Evolutionary conservation across 2,329 filamentous ascomycete genomes (phyloP).

Genomic region (Colletotrichum sp.): DNA sequence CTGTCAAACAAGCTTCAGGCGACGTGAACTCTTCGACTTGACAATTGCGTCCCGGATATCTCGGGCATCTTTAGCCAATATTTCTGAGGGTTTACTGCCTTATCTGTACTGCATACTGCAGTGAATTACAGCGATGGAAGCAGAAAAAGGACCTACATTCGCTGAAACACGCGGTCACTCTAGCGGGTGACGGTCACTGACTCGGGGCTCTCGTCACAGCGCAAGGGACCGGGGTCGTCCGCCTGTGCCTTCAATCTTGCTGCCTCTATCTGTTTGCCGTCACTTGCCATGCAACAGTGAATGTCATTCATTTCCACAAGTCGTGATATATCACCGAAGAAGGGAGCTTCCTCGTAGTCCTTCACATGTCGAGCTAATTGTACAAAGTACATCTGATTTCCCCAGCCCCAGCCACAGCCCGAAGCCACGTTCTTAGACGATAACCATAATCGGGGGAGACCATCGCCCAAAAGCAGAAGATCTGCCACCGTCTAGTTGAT

Average conservation of each 20-base stretch:
- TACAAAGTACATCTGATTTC: neutral
- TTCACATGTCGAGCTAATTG: neutral
- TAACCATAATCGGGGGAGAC: neutral
- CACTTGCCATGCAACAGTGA: neutral
- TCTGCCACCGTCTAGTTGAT: neutral
- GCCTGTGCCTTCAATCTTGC: neutral
- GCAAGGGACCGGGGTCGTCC: neutral
- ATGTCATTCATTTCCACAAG: neutral
- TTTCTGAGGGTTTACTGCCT: neutral
- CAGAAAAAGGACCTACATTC: neutral
- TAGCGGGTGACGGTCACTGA: neutral
- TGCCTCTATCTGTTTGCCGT: neutral
- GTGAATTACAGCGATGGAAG: neutral
- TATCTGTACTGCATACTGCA: neutral
- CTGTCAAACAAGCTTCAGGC: neutral
- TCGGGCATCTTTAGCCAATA: neutral
- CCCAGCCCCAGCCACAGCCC: neutral
- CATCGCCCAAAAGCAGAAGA: neutral
- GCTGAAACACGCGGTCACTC: constrained; percentile 7
- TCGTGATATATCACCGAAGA: neutral
- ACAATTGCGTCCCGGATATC: neutral
- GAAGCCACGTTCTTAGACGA: neutral
- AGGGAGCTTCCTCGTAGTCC: neutral
- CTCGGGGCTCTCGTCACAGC: neutral
- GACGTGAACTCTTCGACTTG: neutral